Evolutionary conservation across 2,329 filamentous ascomycete species (phyloP).

Genomic region (Colletotrichum orbiculare): DNA sequence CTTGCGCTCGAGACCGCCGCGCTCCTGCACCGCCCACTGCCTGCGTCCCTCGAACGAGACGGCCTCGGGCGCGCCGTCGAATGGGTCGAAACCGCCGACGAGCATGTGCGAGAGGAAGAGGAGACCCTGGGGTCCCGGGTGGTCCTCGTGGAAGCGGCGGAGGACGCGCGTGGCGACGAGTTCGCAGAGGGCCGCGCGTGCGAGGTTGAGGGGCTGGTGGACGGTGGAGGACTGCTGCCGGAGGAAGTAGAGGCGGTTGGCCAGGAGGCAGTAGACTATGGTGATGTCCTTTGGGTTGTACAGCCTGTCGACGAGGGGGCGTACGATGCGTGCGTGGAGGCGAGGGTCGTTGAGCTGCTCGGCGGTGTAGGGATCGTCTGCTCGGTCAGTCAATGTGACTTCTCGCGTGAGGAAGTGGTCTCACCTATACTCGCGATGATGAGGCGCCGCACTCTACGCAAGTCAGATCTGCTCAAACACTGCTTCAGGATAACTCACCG

Average conservation of each 20-base stretch:
- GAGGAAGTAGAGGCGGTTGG: constrained; percentile 77
- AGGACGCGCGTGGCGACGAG: constrained; percentile 74
- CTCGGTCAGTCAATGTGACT: neutral
- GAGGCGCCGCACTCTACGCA: constrained; percentile 28
- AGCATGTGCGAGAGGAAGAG: constrained; percentile 75
- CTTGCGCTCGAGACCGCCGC: constrained; percentile 60
- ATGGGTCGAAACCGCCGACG: constrained; percentile 77
- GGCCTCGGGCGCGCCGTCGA: constrained; percentile 73
- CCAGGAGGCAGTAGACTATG: constrained; percentile 76
- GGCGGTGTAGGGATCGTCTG: constrained; percentile 58
- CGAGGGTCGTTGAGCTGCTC: constrained; percentile 75
- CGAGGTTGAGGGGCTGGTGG: constrained; percentile 76
- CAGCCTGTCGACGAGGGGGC: constrained; percentile 75
- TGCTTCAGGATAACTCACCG: constrained; percentile 6
- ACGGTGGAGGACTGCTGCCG: constrained; percentile 73
- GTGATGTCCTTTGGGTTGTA: constrained; percentile 74
- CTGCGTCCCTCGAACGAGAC: constrained; percentile 52
- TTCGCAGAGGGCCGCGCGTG: constrained; percentile 76
- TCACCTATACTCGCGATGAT: constrained; percentile 32
- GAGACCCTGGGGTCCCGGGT: constrained; percentile 70
- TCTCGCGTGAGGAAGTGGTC: neutral
- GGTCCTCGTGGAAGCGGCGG: constrained; percentile 75
- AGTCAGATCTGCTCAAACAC: constrained; percentile 10
- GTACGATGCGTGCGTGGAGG: constrained; percentile 74
- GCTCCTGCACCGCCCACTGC: constrained; percentile 53